These are phyloP conservation scores for Lactarius deliciosus DNA, from an alignment of 768 basidiomycete genomes.

Conservation along the genomic window DNA sequence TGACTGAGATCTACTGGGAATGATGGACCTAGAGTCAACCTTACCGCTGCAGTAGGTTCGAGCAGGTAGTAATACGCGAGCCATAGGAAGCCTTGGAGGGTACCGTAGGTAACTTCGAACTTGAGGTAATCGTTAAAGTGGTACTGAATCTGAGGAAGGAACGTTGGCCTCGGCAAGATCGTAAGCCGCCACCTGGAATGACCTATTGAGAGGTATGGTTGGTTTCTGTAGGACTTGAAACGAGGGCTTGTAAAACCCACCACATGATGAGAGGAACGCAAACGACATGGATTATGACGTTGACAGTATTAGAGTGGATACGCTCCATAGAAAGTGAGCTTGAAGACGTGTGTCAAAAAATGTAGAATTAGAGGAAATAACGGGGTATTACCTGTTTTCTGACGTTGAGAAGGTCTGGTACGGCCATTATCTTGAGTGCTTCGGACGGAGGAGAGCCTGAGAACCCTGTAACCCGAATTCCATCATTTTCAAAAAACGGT, in stretches of 20 bases:
- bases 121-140: conserved; percentile 59
- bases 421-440: conserved; percentile 34
- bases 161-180: conserved; percentile 31
- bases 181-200: conserved; percentile 54
- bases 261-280: conserved; percentile 85
- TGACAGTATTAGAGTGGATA: conserved; percentile 84
- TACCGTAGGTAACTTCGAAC: conserved; percentile 68
- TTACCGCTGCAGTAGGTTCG: conserved; percentile 83
- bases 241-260: conserved; percentile 40
- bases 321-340: conserved; percentile 92
- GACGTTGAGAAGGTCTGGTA: conserved; percentile 54
- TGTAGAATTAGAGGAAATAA: conserved; percentile 20
- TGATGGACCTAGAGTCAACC: conserved; percentile 34
- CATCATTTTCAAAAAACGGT: too few relatives aligned
- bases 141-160: conserved; percentile 54
- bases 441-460: too few relatives aligned
- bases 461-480: too few relatives aligned
- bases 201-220: conserved; percentile 45
- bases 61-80: conserved; percentile 75
- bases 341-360: conserved; percentile 8
- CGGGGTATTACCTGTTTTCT: conserved; percentile 56
- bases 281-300: conserved; percentile 81
- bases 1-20: conserved; percentile 16
- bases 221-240: not conserved
- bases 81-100: conserved; percentile 59